Evolutionary conservation across 1,284 basidiomycete genomes (phyloP).

Genomic region (Sanghuangporus weigelae): DNA sequence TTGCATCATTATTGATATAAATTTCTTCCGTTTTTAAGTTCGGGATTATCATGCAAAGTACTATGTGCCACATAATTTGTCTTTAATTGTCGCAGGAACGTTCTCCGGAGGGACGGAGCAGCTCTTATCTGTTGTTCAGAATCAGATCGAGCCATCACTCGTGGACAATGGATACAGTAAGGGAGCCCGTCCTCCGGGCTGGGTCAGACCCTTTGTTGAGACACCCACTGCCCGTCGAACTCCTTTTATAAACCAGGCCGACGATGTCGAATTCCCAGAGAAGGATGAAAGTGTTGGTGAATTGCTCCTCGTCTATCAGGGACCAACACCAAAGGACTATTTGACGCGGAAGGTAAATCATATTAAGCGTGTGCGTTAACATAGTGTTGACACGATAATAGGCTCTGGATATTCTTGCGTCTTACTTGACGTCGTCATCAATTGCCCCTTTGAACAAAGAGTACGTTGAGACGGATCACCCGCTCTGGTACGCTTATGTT

Average conservation of each 20-base stretch:
- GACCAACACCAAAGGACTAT: conserved; percentile 72
- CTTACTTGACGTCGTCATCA: conserved; percentile 86
- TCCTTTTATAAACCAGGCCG: conserved; percentile 49
- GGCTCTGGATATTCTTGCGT: conserved; percentile 83
- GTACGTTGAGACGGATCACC: conserved; percentile 89
- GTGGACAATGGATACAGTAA: conserved; percentile 67
- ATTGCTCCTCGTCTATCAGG: conserved; percentile 75
- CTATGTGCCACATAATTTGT: conserved; percentile 94
- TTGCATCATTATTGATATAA: background rate
- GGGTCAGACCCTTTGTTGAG: conserved; percentile 95
- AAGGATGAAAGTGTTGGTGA: conserved; percentile 95
- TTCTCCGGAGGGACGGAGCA: conserved; percentile 65
- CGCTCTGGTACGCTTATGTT: conserved; percentile 63
- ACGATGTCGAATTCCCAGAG: conserved; percentile 93
- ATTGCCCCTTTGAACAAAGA: conserved; percentile 91
- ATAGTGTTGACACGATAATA: conserved; percentile 25
- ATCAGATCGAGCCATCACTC: conserved; percentile 78
- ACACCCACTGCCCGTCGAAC: conserved; percentile 68
- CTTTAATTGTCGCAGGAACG: conserved; percentile 78
- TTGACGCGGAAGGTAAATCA: conserved; percentile 65
- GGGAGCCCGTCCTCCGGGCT: conserved; percentile 67
- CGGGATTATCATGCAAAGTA: conserved; percentile 86
- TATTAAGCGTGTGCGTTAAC: background rate
- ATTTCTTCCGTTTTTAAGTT: conserved; percentile 42
- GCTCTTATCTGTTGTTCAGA: conserved; percentile 73